Conservation (phyloP, 1,139 yeast genomes). For the Diutina neorugosa region DNA sequence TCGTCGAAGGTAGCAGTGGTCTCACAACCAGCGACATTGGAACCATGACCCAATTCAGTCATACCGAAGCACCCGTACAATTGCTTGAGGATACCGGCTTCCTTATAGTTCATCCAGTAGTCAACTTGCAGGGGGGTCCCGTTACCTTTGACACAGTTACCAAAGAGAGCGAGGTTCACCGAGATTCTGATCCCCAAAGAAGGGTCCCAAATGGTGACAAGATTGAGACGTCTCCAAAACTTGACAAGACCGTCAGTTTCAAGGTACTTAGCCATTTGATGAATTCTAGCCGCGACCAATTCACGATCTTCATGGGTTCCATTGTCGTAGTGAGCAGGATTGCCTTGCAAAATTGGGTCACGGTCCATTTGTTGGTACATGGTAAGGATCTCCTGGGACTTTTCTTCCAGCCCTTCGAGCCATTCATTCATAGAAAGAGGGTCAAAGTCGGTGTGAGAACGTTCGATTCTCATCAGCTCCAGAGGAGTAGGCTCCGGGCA, state of each 20-base stretch:
- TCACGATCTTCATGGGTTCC: conserved; percentile 38
- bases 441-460: conserved; percentile 32
- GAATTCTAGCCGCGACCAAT: conserved; percentile 34
- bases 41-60: conserved; percentile 13
- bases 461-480: conserved; percentile 30
- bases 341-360: conserved; percentile 40
- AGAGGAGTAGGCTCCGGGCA: conserved; percentile 12
- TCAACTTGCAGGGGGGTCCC: conserved; percentile 32
- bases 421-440: conserved; percentile 23
- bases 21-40: conserved; percentile 11
- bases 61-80: conserved; percentile 12
- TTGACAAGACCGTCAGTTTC: conserved; percentile 32
- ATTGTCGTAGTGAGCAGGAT: conserved; percentile 39
- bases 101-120: conserved; percentile 11
- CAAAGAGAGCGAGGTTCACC: conserved; percentile 61
- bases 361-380: conserved; percentile 36
- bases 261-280: conserved; percentile 30
- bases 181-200: conserved; percentile 41
- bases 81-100: conserved; percentile 10
- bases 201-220: conserved; percentile 51
- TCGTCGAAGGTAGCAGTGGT: conserved; percentile 11
- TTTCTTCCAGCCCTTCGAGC: conserved; percentile 39
- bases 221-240: conserved; percentile 22
- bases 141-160: conserved; percentile 58
- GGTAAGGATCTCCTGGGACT: conserved; percentile 31